Percentiles rank a stretch among this genome's conserved stretches.
phyloP scores from a whole-genome alignment of 768 basidiomycete species.

The Mycena filopes region DNA sequence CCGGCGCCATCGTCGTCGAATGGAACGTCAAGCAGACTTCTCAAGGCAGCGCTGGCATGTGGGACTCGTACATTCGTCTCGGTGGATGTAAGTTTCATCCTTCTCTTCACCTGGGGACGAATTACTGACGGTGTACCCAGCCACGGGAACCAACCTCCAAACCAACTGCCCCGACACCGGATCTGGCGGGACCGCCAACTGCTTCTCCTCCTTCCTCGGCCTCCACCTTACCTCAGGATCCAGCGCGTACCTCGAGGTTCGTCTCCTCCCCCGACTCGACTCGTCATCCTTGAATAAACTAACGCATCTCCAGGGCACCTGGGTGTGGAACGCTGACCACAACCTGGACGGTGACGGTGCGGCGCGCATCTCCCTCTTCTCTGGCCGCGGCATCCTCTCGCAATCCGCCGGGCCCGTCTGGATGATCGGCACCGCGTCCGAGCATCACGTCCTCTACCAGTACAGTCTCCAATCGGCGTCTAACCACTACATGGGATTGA shows the following conservation, averaged over 20 bases:
- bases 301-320: conserved; percentile 15
- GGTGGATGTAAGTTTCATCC: conserved; percentile 44
- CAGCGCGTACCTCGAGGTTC: conserved; percentile 66
- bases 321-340: conserved; percentile 67
- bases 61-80: conserved; percentile 64
- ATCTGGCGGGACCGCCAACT: conserved; percentile 51
- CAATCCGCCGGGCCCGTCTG: conserved; percentile 82
- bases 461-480: conserved; percentile 71
- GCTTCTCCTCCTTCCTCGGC: conserved; percentile 71
- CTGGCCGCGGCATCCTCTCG: conserved; percentile 79
- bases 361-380: conserved; percentile 64
- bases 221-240: conserved; percentile 66
- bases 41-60: conserved; percentile 66
- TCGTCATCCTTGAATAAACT: no score
- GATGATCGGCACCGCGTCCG: conserved; percentile 75
- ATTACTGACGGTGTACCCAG: conserved; percentile 29
- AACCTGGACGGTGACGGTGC: conserved; percentile 67
- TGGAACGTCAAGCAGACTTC: conserved; percentile 71
- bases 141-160: conserved; percentile 64
- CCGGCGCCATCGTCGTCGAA: conserved; percentile 75
- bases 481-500: conserved; percentile 76
- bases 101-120: not conserved
- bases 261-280: no score
- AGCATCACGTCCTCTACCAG: conserved; percentile 77
- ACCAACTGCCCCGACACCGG: conserved; percentile 56